Conservation (phyloP, 495 filamentous ascomycete species). For the Lasiosphaeriaceae sp. region DNA sequence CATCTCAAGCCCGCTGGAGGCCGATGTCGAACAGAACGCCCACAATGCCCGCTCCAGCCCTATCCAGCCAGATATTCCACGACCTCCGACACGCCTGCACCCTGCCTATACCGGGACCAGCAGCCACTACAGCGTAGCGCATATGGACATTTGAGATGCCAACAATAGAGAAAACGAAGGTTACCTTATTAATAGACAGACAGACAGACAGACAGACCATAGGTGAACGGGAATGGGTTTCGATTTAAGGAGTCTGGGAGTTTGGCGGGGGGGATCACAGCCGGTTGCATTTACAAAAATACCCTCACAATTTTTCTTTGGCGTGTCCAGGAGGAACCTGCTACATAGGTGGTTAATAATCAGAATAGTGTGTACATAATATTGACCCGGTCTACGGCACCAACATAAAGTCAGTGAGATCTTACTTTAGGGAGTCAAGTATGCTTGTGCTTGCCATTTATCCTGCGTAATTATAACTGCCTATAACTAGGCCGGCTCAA, state of each 20-base stretch:
- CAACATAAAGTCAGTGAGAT: too few species aligned
- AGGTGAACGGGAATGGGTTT: background rate
- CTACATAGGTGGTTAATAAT: background rate
- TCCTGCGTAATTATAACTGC: too few species aligned
- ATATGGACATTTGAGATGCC: slow-evolving; percentile 28
- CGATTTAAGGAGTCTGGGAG: background rate
- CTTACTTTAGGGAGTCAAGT: too few species aligned
- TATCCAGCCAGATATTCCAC: slow-evolving; percentile 44
- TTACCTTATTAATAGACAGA: background rate
- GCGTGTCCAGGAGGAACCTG: background rate
- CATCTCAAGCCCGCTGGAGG: slow-evolving; percentile 3
- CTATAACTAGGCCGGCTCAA: too few species aligned
- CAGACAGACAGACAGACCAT: too few species aligned
- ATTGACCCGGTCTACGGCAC: background rate
- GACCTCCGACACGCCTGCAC: slow-evolving; percentile 49
- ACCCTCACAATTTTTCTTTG: background rate
- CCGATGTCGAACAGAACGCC: slow-evolving; percentile 29
- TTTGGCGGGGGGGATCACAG: background rate
- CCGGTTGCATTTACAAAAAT: slow-evolving; percentile 6
- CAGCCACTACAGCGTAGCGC: slow-evolving; percentile 46
- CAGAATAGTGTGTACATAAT: background rate
- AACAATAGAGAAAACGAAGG: background rate
- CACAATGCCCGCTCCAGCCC: slow-evolving; percentile 41
- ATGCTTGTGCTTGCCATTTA: too few species aligned
- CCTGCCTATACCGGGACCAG: slow-evolving; percentile 34